phyloP scores from a whole-genome alignment of 2,329 filamentous ascomycete species.

The Aotearoamyces nothofagi region DNA sequence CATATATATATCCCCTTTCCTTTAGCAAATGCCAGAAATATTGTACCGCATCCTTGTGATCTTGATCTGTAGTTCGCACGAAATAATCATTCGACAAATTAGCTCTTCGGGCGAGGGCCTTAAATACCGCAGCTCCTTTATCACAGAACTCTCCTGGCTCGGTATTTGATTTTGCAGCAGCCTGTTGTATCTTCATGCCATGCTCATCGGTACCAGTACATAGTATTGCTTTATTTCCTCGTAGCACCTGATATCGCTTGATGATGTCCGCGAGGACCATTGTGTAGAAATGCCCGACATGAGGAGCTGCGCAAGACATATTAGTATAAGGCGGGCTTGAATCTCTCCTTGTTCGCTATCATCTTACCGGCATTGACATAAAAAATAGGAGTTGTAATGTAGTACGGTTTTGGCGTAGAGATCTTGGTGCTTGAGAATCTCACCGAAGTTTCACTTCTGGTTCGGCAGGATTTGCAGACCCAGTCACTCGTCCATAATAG shows the following conservation, averaged over 20 bases:
- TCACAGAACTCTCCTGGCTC: constrained; percentile 81
- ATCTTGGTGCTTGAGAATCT: constrained; percentile 9
- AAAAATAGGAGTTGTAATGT: constrained; percentile 93
- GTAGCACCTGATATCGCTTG: constrained; percentile 78
- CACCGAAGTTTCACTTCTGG: constrained; percentile 2
- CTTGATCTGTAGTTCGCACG: constrained; percentile 75
- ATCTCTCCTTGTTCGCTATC: neutral
- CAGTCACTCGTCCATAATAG: constrained; percentile 6
- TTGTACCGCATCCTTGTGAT: constrained; percentile 72
- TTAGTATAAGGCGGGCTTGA: no score
- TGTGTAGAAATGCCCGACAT: constrained; percentile 88
- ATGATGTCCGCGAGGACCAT: constrained; percentile 84
- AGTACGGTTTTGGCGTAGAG: constrained; percentile 61
- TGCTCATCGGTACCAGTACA: constrained; percentile 95
- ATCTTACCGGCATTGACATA: constrained; percentile 82
- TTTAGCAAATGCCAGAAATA: constrained; percentile 78
- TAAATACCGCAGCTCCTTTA: constrained; percentile 65
- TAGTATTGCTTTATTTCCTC: constrained; percentile 55
- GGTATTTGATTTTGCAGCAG: constrained; percentile 54
- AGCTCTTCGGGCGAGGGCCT: constrained; percentile 53
- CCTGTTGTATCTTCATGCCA: constrained; percentile 91
- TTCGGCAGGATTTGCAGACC: constrained; percentile 13
- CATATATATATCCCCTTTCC: constrained; percentile 66
- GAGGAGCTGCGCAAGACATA: constrained; percentile 46
- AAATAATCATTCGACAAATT: constrained; percentile 71